phyloP scores from a whole-genome alignment of 2,329 filamentous ascomycete genomes.

The Magnaporthiopsis incrustans region DNA sequence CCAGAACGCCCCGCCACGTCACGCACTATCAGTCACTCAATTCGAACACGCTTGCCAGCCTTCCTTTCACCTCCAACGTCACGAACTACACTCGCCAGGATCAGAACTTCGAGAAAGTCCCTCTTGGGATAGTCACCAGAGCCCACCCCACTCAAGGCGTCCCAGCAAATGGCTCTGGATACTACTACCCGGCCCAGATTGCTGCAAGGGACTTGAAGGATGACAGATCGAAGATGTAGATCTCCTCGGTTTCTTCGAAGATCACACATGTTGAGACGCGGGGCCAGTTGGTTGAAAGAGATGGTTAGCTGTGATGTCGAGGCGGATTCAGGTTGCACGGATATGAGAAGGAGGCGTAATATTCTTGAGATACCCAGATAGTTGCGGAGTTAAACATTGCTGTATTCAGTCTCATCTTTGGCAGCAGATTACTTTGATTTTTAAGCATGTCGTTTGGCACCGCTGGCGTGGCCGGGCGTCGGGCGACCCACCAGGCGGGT shows the following conservation, averaged over 20 bases:
- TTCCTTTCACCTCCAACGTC: slow-evolving; percentile 6
- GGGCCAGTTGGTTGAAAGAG: neutral
- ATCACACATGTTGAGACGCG: neutral
- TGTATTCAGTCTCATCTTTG: too few species aligned
- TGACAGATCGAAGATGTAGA: neutral
- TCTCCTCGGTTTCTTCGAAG: neutral
- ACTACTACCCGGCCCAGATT: neutral
- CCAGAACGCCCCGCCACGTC: neutral
- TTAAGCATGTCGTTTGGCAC: too few species aligned
- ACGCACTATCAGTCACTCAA: neutral
- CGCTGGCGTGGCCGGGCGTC: too few species aligned
- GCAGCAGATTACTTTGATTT: too few species aligned
- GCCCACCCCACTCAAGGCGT: neutral
- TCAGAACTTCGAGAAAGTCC: slow-evolving; percentile 6
- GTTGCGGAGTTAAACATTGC: too few species aligned
- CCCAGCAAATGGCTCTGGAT: neutral
- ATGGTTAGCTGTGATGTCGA: too few species aligned
- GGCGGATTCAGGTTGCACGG: too few species aligned
- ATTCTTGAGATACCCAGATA: too few species aligned
- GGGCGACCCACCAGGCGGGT: too few species aligned
- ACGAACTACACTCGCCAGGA: neutral
- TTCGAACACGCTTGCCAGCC: neutral
- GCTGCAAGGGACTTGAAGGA: neutral
- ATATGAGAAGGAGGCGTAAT: too few species aligned
- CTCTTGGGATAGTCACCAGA: slow-evolving; percentile 1